Evolutionary conservation across 805 yeast species (phyloP).

Genomic region (Saturnispora kantuleensis): DNA sequence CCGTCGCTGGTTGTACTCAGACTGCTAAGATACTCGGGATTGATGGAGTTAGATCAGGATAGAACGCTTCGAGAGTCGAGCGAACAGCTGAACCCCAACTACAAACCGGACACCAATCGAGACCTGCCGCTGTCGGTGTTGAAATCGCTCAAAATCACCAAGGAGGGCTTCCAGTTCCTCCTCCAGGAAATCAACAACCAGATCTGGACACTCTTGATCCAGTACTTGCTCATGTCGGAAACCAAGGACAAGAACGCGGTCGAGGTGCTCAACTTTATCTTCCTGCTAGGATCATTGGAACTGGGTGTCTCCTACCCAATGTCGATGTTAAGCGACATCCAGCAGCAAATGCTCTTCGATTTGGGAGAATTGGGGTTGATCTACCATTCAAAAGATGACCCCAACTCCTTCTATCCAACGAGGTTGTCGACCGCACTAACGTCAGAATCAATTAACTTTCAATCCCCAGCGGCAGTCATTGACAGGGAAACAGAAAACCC

Average conservation of each 20-base stretch:
- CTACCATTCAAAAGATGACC: conserved; percentile 40
- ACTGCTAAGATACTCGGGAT: conserved; percentile 66
- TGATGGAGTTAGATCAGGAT: conserved; percentile 62
- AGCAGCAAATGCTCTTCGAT: conserved; percentile 77
- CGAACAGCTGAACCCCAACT: conserved; percentile 15
- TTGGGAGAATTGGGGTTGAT: conserved; percentile 86
- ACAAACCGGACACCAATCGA: conserved; percentile 13
- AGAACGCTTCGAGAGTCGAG: conserved; percentile 20
- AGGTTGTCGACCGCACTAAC: conserved; percentile 83
- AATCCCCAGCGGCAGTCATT: conserved; percentile 68
- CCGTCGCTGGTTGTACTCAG: conserved; percentile 81
- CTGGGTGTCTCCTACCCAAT: conserved; percentile 79
- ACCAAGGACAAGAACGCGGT: conserved; percentile 88
- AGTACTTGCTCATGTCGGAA: conserved; percentile 78
- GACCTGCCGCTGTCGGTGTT: conserved; percentile 15
- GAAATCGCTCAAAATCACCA: conserved; percentile 58
- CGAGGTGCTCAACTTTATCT: conserved; percentile 87
- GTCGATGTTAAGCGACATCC: conserved; percentile 65
- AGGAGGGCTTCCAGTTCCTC: conserved; percentile 87
- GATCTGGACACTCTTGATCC: conserved; percentile 84
- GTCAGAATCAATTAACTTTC: conserved; percentile 63
- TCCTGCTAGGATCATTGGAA: conserved; percentile 87
- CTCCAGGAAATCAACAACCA: conserved; percentile 90
- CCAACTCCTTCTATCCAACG: conserved; percentile 72
- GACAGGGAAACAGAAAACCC: conserved; percentile 45